Evolutionary conservation across 1,284 basidiomycete genomes (phyloP), one percentile per base, ranked within the genome.

Genomic region (Baeospora myosura): DNA sequence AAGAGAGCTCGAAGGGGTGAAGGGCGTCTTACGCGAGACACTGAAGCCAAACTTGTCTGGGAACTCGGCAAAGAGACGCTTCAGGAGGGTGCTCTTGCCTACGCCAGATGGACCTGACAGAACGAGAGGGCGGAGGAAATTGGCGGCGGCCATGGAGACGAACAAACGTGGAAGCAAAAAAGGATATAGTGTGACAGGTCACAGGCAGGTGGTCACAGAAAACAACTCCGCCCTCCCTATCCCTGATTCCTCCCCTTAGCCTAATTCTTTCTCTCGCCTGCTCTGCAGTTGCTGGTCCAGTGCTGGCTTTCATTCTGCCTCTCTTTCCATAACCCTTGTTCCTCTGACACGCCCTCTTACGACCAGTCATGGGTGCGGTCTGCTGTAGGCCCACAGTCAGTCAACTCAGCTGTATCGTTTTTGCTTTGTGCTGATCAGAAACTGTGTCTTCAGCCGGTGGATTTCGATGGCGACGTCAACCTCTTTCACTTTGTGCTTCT

Each of bases 401-500:
- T 28, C 26, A 28, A 28, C 8, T 28, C 8, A 28, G 26, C 26
- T 28, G 8, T 28, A n/a, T n/a, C 26, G 8, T 28, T 14, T 28
- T 28, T 8, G 26, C 26, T 28, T 28, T 8, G n/a, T 28, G n/a
- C 26, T 28, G 8, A 28, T 28, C 26, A 8, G 26, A 28, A 28
- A 28, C 26, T 28, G 26, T 28, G 26, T 8, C 26, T 28, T 14
- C 26, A 96, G 92, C 90, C 91, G 47, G 88, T 98, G 66, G 94
- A 98, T 73, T 98, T 97, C 62, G 93, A 97, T 51, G 93, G 89
- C 41, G 93, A 97, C 50, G 88, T 95, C 57, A 96, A 92, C 59
- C 81, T 98, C 42, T 98, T 96, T 63, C 95, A 98, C 63, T 98
- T 98, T 60, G 81, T 91, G 52, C 81, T 98, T 32, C 66, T 98